Evolutionary conservation across 257 asterid species (phyloP).

Genomic region (Ilex asprella): DNA sequence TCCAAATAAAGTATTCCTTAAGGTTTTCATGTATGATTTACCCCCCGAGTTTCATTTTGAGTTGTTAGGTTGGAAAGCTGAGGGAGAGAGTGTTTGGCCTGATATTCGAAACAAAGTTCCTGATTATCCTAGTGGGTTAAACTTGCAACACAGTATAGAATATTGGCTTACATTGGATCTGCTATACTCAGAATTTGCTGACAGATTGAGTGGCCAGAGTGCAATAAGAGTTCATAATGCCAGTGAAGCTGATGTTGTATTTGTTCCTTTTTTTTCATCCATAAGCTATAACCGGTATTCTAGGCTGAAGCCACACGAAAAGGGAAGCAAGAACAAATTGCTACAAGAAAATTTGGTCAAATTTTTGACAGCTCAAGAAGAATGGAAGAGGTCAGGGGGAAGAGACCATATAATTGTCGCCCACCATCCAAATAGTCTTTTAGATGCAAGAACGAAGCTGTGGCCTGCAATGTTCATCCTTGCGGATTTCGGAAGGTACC

Average conservation of each 20-base stretch:
- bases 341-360: slow-evolving; percentile 71
- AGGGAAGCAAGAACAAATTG: slow-evolving; percentile 36
- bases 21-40: slow-evolving; percentile 83
- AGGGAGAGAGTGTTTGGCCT: slow-evolving; percentile 63
- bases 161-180: slow-evolving; percentile 90
- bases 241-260: slow-evolving; percentile 82
- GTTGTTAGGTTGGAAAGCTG: slow-evolving; percentile 61
- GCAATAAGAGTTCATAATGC: slow-evolving; percentile 62
- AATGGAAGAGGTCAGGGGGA: slow-evolving; percentile 81
- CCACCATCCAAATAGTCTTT: slow-evolving; percentile 91
- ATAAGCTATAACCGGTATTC: slow-evolving; percentile 68
- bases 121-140: slow-evolving; percentile 77
- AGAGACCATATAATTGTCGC: slow-evolving; percentile 78
- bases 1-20: slow-evolving; percentile 38
- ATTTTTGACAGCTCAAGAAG: slow-evolving; percentile 49
- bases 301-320: slow-evolving; percentile 40
- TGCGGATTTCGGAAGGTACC: slow-evolving; percentile 90
- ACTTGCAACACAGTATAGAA: slow-evolving; percentile 93
- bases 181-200: slow-evolving; percentile 47
- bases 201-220: slow-evolving; percentile 31
- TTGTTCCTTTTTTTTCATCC: slow-evolving; percentile 90
- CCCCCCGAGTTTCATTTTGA: slow-evolving; percentile 79
- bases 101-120: slow-evolving; percentile 56
- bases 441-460: slow-evolving; percentile 73
- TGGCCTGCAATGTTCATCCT: slow-evolving; percentile 81